Evolutionary conservation across 164 flowering plant species (phyloP), one percentile per base, ranked within the genome.

Genomic region (Annona squamosa): DNA sequence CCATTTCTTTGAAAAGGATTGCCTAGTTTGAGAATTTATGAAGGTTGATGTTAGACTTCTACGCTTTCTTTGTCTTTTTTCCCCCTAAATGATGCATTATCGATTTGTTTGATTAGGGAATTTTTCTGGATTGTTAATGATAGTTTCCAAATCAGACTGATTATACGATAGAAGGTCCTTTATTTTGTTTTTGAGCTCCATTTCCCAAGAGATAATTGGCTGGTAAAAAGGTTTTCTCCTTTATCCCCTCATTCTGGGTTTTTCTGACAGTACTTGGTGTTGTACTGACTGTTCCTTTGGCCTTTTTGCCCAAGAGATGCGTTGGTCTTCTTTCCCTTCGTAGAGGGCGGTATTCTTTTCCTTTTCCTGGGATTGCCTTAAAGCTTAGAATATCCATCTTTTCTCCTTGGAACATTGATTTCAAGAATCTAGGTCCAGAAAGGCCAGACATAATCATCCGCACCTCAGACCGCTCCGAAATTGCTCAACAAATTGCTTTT

Each of bases 191-290:
- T 42, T 59, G 44, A 72, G 72, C 66, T 56, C 63, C 70, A 45
- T 26, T 68, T 65, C 71, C 48, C 73, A 57, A 65, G 70, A 44
- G 52, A 52, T 52, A 63, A 65, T 44, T 42, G 48, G 56, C 67
- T 43, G 66, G 56, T 41, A 57, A 68, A 67, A 69, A 26, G 70
- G 48, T 56, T 43, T 4, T 37, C 63, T 18, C 68, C 45, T 37
- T 12, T 46, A 42, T 16, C 59, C 59, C 3, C 13, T 10, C 13
- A 52, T 52, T 52, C 59, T 52, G 59, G 9, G 59, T 52, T 52
- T 10, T 16, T 6, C 7, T 52, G 59, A 52, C 9, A 52, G 59
- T 77, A 48, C 46, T 59, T 57, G 7, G 44, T 4, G 66, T 69
- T 63, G 48, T 5, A 64, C 63, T 65, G 47, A n/a, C 43, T 63